These are phyloP conservation scores for Fagopyrum homotropicum DNA, from an alignment of 148 eudicot species.

Conservation along the genomic window DNA sequence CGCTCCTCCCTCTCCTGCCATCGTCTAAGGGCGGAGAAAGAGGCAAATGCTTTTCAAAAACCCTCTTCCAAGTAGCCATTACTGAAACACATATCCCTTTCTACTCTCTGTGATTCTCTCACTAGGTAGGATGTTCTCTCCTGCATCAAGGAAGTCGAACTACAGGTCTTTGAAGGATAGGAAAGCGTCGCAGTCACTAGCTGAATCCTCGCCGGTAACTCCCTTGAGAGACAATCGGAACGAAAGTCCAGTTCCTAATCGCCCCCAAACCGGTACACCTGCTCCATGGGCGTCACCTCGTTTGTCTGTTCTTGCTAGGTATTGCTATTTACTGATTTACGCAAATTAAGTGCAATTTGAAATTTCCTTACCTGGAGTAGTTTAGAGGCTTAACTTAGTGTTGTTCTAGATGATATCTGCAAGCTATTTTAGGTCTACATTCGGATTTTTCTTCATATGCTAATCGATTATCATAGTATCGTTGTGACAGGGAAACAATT, in stretches of 20 bases:
- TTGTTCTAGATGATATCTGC: background rate
- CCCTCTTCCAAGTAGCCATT: slow-evolving; percentile 7
- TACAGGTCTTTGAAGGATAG: slow-evolving; percentile 30
- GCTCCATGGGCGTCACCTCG: slow-evolving; percentile 88
- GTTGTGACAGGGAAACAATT: background rate
- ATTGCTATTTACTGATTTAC: background rate
- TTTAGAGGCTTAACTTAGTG: background rate
- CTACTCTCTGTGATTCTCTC: background rate
- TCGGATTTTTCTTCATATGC: background rate
- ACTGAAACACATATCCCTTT: slow-evolving; percentile 1
- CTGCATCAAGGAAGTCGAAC: slow-evolving; percentile 43
- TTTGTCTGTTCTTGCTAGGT: slow-evolving; percentile 80
- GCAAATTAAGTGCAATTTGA: background rate
- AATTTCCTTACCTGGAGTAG: background rate
- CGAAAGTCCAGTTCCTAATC: slow-evolving; percentile 38
- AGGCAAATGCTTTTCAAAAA: slow-evolving; percentile 7
- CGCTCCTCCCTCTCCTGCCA: slow-evolving; percentile 10
- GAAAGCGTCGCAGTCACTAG: background rate
- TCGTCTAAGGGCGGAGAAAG: slow-evolving; percentile 4
- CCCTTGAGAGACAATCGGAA: slow-evolving; percentile 33
- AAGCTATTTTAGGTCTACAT: background rate
- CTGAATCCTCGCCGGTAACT: slow-evolving; percentile 45
- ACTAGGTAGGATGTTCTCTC: slow-evolving; percentile 47
- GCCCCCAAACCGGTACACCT: slow-evolving; percentile 87
- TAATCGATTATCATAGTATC: background rate